Percentiles rank a stretch among this genome's conserved stretches.
phyloP scores from a whole-genome alignment of 805 yeast genomes.

The Babjeviella inositovora region DNA sequence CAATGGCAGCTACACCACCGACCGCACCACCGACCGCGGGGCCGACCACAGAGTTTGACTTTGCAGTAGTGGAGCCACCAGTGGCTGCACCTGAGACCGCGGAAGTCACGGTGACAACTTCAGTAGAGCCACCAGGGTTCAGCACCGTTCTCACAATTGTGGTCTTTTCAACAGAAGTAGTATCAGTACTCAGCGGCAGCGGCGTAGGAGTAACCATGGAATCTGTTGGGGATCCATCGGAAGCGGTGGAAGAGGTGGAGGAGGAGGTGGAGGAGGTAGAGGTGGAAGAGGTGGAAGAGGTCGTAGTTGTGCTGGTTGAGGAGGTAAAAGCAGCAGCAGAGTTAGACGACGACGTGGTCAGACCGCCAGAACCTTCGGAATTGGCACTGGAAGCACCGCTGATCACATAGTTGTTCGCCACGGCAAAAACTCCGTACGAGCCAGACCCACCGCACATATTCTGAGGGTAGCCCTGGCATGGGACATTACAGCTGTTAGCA shows the following conservation, averaged over 20 bases:
- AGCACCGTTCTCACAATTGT: not conserved
- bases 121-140: slow-evolving; percentile 1
- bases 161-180: not conserved
- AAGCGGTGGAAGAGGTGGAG: slow-evolving; percentile 1
- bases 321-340: too few species aligned
- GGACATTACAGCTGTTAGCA: too few species aligned
- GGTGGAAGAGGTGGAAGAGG: slow-evolving; percentile 5
- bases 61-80: slow-evolving; percentile 8
- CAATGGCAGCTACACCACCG: slow-evolving; percentile 9
- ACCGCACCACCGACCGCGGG: slow-evolving; percentile 14
- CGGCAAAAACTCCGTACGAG: too few species aligned
- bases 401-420: too few species aligned
- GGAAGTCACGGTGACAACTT: slow-evolving; percentile 3
- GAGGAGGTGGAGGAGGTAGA: slow-evolving; percentile 9
- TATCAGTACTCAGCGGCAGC: not conserved
- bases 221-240: not conserved
- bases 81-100: slow-evolving; percentile 14
- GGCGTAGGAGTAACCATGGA: not conserved
- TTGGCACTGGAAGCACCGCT: too few species aligned
- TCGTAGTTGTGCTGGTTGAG: too few species aligned
- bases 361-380: too few species aligned
- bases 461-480: too few species aligned
- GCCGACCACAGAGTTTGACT: not conserved
- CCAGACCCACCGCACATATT: too few species aligned
- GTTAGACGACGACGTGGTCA: too few species aligned